These are phyloP conservation scores for Vanrija sp. DNA, from an alignment of 1,284 basidiomycete species.

Conservation along the genomic window DNA sequence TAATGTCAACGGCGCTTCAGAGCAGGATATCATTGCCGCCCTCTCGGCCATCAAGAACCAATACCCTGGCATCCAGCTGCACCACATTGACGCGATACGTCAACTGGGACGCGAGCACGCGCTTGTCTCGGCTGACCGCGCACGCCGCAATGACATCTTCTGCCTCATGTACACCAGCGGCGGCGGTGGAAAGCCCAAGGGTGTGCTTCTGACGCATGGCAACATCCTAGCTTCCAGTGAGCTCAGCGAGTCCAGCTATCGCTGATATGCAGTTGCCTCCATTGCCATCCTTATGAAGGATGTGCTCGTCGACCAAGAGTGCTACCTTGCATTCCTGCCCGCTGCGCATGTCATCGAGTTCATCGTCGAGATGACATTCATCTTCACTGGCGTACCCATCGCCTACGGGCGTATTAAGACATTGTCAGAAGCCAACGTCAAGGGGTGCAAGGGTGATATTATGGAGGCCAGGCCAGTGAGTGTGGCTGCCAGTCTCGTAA, in stretches of 20 bases:
- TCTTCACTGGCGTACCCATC: conserved; percentile 20
- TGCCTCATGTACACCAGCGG: conserved; percentile 97
- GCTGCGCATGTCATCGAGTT: conserved; percentile 76
- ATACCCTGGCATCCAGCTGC: conserved; percentile 52
- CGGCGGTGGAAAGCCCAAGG: conserved; percentile 76
- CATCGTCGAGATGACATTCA: conserved; percentile 26
- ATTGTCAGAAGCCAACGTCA: conserved; percentile 80
- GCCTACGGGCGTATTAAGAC: conserved; percentile 62
- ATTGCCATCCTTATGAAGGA: background rate
- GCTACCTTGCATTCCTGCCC: conserved; percentile 80
- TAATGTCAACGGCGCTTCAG: conserved; percentile 57
- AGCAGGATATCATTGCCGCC: conserved; percentile 33
- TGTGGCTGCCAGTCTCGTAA: background rate
- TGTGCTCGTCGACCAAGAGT: conserved; percentile 43
- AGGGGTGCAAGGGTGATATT: conserved; percentile 83
- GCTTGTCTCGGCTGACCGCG: conserved; percentile 53
- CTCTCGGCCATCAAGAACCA: conserved; percentile 58
- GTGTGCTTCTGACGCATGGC: conserved; percentile 78
- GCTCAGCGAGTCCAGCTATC: conserved; percentile 1
- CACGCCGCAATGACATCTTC: conserved; percentile 63
- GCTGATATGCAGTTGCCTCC: background rate
- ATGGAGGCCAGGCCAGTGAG: conserved; percentile 63
- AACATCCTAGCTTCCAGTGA: conserved; percentile 72
- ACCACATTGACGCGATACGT: conserved; percentile 67
- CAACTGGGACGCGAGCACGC: conserved; percentile 60